Percentiles rank a stretch among this genome's conserved stretches.
Evolutionary conservation across 169 alveolate genomes (phyloP).

Genomic region (Plasmodium sp.): DNA sequence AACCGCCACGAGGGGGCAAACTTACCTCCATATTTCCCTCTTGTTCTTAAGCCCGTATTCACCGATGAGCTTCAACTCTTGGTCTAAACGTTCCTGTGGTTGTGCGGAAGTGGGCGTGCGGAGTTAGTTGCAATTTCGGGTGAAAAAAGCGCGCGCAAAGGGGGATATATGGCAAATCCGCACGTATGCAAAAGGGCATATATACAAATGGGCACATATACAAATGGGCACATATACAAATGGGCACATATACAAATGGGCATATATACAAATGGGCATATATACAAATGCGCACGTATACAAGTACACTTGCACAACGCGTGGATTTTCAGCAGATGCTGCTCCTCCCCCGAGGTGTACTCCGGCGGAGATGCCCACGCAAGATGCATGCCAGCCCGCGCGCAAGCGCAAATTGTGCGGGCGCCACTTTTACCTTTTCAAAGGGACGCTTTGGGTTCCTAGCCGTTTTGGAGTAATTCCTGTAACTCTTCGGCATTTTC

Average conservation of each 20-base stretch:
- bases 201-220: too few relatives aligned
- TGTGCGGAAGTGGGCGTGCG: background rate
- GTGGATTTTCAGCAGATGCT: background rate
- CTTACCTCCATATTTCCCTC: constrained; percentile 97
- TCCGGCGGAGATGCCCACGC: background rate
- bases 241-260: too few relatives aligned
- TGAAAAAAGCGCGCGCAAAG: background rate
- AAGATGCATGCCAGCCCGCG: background rate
- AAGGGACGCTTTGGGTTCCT: constrained; percentile 96
- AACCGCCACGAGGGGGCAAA: background rate
- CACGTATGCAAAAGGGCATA: background rate
- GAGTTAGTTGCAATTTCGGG: background rate
- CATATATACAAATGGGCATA: too few relatives aligned
- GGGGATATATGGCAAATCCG: background rate
- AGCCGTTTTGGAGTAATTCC: constrained; percentile 91
- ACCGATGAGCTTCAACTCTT: constrained; percentile 97
- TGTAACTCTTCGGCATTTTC: constrained; percentile 88
- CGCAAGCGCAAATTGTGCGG: background rate
- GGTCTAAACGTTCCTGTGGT: constrained; percentile 93
- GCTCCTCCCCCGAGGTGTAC: background rate
- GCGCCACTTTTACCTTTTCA: constrained; percentile 89
- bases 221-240: too few relatives aligned
- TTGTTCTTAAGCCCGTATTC: constrained; percentile 99
- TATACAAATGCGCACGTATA: too few relatives aligned
- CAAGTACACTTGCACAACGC: background rate